Conservation (phyloP, 75 land plant species). For the Pinus tabuliformis region DNA sequence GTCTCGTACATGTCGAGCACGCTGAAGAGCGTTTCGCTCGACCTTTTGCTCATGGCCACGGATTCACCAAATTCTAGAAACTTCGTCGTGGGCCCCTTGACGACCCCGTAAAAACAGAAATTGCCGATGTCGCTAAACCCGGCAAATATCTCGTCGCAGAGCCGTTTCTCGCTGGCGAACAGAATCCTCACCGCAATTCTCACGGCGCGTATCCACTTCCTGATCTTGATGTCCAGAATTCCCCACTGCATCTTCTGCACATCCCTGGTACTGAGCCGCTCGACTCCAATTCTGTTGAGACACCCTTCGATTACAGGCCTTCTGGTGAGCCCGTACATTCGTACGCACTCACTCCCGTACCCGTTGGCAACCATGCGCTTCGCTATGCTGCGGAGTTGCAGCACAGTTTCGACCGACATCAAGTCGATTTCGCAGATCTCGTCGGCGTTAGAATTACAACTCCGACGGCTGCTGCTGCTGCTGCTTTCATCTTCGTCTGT, state of each 20-base stretch:
- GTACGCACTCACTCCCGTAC: conserved; percentile 49
- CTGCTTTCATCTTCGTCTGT: background rate
- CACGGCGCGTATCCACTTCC: conserved; percentile 55
- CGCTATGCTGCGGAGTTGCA: conserved; percentile 27
- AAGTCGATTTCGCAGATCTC: conserved; percentile 24
- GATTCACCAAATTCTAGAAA: conserved; percentile 68
- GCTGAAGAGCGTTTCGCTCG: conserved; percentile 50
- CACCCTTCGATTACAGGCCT: conserved; percentile 62
- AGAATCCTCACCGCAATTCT: conserved; percentile 46
- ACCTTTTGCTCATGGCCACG: conserved; percentile 35
- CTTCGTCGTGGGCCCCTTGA: conserved; percentile 42
- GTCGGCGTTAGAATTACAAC: conserved; percentile 6
- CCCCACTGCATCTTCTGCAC: conserved; percentile 57
- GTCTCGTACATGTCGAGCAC: conserved; percentile 68
- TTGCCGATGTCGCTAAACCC: conserved; percentile 13
- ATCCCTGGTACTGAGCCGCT: conserved; percentile 59
- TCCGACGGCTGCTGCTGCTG: background rate
- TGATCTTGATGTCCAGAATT: conserved; percentile 34
- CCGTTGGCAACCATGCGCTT: conserved; percentile 37
- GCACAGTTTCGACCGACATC: conserved; percentile 17
- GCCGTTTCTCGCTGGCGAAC: conserved; percentile 57
- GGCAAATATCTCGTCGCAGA: conserved; percentile 47
- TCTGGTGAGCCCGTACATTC: conserved; percentile 39
- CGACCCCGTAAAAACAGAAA: conserved; percentile 49
- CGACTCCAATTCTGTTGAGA: conserved; percentile 43